Evolutionary conservation across 805 yeast genomes (phyloP).

Genomic region (Monosporozyma servazzii): DNA sequence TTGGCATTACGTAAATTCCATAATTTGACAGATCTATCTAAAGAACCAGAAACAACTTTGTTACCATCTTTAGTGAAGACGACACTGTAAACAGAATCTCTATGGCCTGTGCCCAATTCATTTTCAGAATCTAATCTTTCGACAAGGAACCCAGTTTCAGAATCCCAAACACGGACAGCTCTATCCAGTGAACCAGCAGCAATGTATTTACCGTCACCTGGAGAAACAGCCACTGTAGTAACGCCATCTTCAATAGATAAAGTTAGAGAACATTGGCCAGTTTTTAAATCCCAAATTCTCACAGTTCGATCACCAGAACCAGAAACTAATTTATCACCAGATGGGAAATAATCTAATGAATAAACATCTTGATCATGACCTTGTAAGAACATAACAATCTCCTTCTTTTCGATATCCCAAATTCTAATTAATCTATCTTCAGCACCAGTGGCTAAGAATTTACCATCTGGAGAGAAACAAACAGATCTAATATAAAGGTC

Average conservation of each 20-base stretch:
- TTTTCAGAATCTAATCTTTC: constrained; percentile 87
- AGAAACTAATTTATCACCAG: constrained; percentile 84
- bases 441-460: constrained; percentile 88
- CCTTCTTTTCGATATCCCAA: constrained; percentile 84
- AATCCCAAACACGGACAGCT: constrained; percentile 95
- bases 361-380: constrained; percentile 98
- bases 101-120: constrained; percentile 86
- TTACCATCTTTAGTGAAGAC: constrained; percentile 88
- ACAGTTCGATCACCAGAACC: constrained; percentile 97
- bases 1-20: constrained; percentile 67
- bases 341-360: constrained; percentile 89
- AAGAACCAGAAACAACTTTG: constrained; percentile 88
- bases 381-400: constrained; percentile 74
- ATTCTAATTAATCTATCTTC: constrained; percentile 86
- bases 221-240: constrained; percentile 94
- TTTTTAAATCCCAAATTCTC: constrained; percentile 86
- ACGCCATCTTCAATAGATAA: constrained; percentile 96
- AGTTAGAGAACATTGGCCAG: constrained; percentile 82
- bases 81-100: constrained; percentile 91
- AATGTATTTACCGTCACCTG: constrained; percentile 86
- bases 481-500: constrained; percentile 92
- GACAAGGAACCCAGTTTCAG: constrained; percentile 82
- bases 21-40: constrained; percentile 90
- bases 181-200: constrained; percentile 98
- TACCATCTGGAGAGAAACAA: constrained; percentile 93